phyloP scores from a whole-genome alignment of 1,284 basidiomycete species.

The Waitea zeae region DNA sequence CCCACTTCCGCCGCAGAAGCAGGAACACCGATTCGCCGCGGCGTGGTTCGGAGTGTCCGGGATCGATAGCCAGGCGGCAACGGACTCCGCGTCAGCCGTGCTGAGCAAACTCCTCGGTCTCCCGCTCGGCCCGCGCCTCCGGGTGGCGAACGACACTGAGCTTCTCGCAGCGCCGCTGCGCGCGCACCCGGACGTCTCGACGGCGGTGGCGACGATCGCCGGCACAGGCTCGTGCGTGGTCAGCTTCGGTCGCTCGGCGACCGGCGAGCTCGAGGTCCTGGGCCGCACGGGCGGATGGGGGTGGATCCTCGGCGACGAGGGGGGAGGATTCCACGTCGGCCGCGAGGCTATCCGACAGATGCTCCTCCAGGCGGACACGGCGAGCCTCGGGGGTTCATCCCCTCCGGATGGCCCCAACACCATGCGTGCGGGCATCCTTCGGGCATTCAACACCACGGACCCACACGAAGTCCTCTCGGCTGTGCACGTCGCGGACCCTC shows the following conservation, averaged over 20 bases:
- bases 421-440: slow-evolving; percentile 21
- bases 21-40: slow-evolving; percentile 27
- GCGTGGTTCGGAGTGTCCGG: slow-evolving; percentile 70
- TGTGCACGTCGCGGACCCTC: slow-evolving; percentile 39
- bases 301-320: slow-evolving; percentile 71
- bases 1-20: slow-evolving; percentile 18
- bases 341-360: slow-evolving; percentile 53
- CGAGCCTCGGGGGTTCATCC: slow-evolving; percentile 22
- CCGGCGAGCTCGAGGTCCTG: slow-evolving; percentile 30
- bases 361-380: slow-evolving; percentile 33
- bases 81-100: slow-evolving; percentile 28
- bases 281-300: slow-evolving; percentile 67
- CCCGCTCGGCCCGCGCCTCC: slow-evolving; percentile 32
- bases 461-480: slow-evolving; percentile 43
- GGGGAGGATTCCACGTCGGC: slow-evolving; percentile 60
- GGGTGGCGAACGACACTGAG: slow-evolving; percentile 56
- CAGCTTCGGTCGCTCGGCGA: slow-evolving; percentile 29
- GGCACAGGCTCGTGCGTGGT: slow-evolving; percentile 60
- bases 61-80: slow-evolving; percentile 48
- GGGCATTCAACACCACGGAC: slow-evolving; percentile 34
- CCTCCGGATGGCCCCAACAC: slow-evolving; percentile 10
- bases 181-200: slow-evolving; percentile 33
- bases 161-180: slow-evolving; percentile 57
- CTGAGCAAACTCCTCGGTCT: slow-evolving; percentile 37
- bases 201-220: slow-evolving; percentile 47